phyloP scores from a whole-genome alignment of 768 basidiomycete genomes.

The Suillus decipiens region DNA sequence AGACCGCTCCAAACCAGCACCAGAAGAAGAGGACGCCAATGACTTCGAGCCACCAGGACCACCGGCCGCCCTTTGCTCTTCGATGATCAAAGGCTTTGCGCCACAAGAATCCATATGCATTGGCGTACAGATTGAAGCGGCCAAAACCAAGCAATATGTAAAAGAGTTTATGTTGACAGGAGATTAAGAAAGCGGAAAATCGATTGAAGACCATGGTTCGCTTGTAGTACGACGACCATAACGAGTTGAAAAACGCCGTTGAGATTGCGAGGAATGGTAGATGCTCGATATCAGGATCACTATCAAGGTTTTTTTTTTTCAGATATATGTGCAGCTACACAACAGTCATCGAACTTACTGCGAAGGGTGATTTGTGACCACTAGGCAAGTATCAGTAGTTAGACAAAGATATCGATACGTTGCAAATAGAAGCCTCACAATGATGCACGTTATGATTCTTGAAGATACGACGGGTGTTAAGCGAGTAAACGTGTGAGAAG shows the following conservation, averaged over 20 bases:
- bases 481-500: constrained; percentile 13
- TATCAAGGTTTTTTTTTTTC: constrained; percentile 26
- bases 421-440: constrained; percentile 52
- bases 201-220: constrained; percentile 79
- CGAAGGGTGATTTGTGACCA: constrained; percentile 96
- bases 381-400: constrained; percentile 40
- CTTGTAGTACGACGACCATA: constrained; percentile 96
- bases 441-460: constrained; percentile 97
- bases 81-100: constrained; percentile 64
- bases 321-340: background rate
- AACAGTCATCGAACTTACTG: constrained; percentile 57
- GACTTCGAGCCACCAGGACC: constrained; percentile 81
- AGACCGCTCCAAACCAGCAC: constrained; percentile 78
- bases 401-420: constrained; percentile 7
- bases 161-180: constrained; percentile 89
- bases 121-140: constrained; percentile 92
- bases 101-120: constrained; percentile 78
- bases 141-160: constrained; percentile 89
- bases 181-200: constrained; percentile 62
- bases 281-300: constrained; percentile 84
- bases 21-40: constrained; percentile 80
- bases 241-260: constrained; percentile 77
- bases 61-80: constrained; percentile 67
- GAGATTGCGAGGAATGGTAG: constrained; percentile 96
- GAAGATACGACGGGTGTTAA: constrained; percentile 1